Conservation (phyloP, 1,284 basidiomycete species). For the Phlebopus sp. region DNA sequence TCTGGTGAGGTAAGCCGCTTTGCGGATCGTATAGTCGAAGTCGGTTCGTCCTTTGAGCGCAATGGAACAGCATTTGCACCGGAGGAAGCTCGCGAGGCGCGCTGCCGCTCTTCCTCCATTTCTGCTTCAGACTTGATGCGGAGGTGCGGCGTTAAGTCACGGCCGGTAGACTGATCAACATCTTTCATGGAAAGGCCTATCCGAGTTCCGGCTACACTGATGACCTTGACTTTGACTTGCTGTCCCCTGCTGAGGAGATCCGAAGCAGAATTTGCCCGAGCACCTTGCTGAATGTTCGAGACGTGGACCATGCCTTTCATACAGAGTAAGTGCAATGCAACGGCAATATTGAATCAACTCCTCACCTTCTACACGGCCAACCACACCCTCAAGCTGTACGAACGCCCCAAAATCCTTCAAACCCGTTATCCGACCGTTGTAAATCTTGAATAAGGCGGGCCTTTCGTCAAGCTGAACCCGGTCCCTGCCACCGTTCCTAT, state of each 20-base stretch:
- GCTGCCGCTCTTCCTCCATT: slow-evolving; percentile 72
- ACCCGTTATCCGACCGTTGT: slow-evolving; percentile 82
- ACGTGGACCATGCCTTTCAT: slow-evolving; percentile 90
- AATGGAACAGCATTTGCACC: slow-evolving; percentile 73
- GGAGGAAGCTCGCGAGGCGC: slow-evolving; percentile 54
- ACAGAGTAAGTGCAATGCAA: slow-evolving; percentile 1
- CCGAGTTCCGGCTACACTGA: slow-evolving; percentile 83
- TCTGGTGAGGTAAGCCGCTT: slow-evolving; percentile 96
- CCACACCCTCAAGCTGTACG: slow-evolving; percentile 83
- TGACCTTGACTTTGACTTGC: slow-evolving; percentile 91
- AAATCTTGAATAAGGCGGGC: slow-evolving; percentile 94
- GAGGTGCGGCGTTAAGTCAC: slow-evolving; percentile 90
- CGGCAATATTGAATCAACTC: neutral
- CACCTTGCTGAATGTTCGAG: slow-evolving; percentile 83
- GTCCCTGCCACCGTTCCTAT: slow-evolving; percentile 36
- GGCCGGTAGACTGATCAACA: slow-evolving; percentile 88
- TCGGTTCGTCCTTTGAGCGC: slow-evolving; percentile 50
- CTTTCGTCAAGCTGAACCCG: slow-evolving; percentile 66
- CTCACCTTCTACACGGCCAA: slow-evolving; percentile 83
- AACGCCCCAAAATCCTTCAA: slow-evolving; percentile 97
- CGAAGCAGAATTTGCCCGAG: slow-evolving; percentile 81
- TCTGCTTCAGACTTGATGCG: slow-evolving; percentile 93
- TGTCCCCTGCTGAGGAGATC: slow-evolving; percentile 87
- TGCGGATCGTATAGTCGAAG: slow-evolving; percentile 61
- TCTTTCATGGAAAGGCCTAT: slow-evolving; percentile 95